Percentiles rank a stretch among this genome's conserved stretches.
phyloP scores from a whole-genome alignment of 768 basidiomycete species.

The Daedalea quercina region DNA sequence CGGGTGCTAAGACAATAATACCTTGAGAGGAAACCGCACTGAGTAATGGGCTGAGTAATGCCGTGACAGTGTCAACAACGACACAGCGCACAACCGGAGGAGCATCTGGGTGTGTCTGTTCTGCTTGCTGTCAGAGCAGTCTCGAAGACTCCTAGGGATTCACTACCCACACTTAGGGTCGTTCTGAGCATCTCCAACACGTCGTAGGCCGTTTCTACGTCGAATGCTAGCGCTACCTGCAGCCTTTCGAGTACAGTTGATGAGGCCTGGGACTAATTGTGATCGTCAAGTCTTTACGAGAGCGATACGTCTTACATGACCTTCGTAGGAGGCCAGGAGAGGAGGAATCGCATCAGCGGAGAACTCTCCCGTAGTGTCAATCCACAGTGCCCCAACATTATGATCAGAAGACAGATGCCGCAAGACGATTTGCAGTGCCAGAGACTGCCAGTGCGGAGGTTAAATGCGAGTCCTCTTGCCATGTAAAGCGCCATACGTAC shows the following conservation, averaged over 20 bases:
- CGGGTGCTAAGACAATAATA: conserved; percentile 2
- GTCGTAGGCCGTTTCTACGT: conserved; percentile 46
- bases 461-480: no score
- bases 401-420: conserved; percentile 37
- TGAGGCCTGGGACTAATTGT: conserved; percentile 17
- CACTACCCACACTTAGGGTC: conserved; percentile 23
- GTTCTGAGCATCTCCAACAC: conserved; percentile 39
- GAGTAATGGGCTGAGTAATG: conserved; percentile 55
- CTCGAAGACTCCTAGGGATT: neutral
- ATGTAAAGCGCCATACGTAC: conserved; percentile 37
- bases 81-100: conserved; percentile 33
- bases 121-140: neutral
- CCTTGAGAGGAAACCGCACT: conserved; percentile 63
- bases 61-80: conserved; percentile 61
- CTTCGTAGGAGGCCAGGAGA: conserved; percentile 25
- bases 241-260: conserved; percentile 45
- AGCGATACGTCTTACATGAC: conserved; percentile 1
- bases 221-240: conserved; percentile 50
- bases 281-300: conserved; percentile 6
- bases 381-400: conserved; percentile 50
- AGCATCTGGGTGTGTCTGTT: neutral
- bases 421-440: conserved; percentile 54
- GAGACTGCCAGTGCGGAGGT: no score
- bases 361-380: conserved; percentile 69
- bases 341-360: conserved; percentile 40